phyloP scores from a whole-genome alignment of 2,329 filamentous ascomycete genomes.

The Beauveria australis region DNA sequence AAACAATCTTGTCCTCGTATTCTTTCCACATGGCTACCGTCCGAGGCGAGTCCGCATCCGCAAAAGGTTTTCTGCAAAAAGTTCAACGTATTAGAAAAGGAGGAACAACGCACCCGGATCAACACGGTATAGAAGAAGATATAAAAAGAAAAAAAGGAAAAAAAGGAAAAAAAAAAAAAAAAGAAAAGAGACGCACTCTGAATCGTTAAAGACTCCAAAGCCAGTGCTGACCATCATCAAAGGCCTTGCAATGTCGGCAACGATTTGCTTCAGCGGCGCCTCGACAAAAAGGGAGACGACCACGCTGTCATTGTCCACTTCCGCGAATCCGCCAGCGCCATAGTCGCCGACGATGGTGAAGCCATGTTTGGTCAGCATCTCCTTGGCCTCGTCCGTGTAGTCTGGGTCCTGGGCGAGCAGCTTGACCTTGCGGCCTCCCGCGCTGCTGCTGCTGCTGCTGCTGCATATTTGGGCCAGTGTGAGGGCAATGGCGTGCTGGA shows the following conservation, averaged over 20 bases:
- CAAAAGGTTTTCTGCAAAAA: background rate
- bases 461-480: background rate
- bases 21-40: constrained; percentile 10
- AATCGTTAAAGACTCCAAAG: background rate
- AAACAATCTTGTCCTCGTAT: background rate
- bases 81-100: background rate
- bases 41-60: constrained; percentile 12
- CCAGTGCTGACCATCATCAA: constrained; percentile 3
- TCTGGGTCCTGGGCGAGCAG: constrained; percentile 11
- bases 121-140: background rate
- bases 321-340: constrained; percentile 12
- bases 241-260: constrained; percentile 16
- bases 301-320: constrained; percentile 13
- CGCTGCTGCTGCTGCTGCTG: background rate
- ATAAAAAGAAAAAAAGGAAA: background rate
- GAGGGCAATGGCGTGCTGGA: background rate
- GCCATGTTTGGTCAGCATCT: background rate
- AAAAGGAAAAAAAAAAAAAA: background rate
- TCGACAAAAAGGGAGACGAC: constrained; percentile 12
- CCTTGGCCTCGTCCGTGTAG: constrained; percentile 1
- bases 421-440: background rate
- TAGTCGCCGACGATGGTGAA: constrained; percentile 12
- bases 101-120: too few species aligned
- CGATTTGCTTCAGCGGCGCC: constrained; percentile 16
- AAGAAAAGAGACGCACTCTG: background rate